Conservation (phyloP, 75 land plant species). For the Larix kaempferi region DNA sequence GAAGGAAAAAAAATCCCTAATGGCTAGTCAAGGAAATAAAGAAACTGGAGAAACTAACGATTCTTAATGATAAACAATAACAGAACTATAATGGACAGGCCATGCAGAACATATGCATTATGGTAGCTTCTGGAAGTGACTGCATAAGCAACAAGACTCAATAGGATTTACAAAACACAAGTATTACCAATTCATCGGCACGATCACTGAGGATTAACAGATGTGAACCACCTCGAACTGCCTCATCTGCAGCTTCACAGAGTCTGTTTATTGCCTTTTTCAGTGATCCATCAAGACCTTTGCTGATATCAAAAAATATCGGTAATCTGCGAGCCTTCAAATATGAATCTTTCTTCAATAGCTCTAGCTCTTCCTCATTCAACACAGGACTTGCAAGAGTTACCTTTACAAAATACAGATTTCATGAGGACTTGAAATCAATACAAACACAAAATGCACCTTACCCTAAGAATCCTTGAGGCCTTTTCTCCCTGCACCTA, state of each 20-base stretch:
- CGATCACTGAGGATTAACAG: slow-evolving; percentile 93
- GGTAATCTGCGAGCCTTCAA: slow-evolving; percentile 68
- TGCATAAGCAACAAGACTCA: background rate
- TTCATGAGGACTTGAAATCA: background rate
- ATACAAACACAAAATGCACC: background rate
- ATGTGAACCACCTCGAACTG: slow-evolving; percentile 91
- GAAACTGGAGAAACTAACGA: background rate
- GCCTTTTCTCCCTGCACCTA: background rate
- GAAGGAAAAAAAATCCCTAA: background rate
- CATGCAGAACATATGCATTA: slow-evolving; percentile 1
- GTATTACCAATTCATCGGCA: slow-evolving; percentile 67
- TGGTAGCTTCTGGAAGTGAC: background rate
- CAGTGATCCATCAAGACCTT: slow-evolving; percentile 84
- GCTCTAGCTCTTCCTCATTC: slow-evolving; percentile 96
- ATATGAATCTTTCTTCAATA: slow-evolving; percentile 46
- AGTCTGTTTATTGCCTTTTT: slow-evolving; percentile 55
- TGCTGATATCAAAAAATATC: slow-evolving; percentile 86
- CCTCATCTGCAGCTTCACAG: slow-evolving; percentile 98
- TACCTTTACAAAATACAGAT: slow-evolving; percentile 37
- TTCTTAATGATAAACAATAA: background rate
- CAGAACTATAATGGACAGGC: background rate
- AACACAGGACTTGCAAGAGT: slow-evolving; percentile 80
- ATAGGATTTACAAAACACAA: slow-evolving; percentile 2
- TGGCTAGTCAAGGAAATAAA: background rate
- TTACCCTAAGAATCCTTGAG: no score